A percentile compares a stretch with the other conserved stretches of the same genome.
Evolutionary conservation across 1,284 basidiomycete genomes (phyloP).

Genomic region (Puccinia sorghi): DNA sequence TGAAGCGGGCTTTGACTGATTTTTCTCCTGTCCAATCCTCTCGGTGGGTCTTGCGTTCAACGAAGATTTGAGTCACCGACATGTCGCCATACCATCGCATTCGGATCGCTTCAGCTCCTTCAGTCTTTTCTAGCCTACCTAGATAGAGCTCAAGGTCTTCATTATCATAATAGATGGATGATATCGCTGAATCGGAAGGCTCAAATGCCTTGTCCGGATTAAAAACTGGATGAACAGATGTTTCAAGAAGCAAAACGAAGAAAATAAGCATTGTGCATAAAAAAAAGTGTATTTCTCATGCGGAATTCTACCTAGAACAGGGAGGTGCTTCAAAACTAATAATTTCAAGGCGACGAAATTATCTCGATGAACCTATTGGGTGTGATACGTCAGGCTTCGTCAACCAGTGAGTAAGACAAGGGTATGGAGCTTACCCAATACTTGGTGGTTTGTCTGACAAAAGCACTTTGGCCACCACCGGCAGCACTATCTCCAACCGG

Average conservation of each 20-base stretch:
- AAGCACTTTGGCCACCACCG: slow-evolving; percentile 92
- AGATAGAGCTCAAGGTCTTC: slow-evolving; percentile 97
- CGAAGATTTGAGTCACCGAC: slow-evolving; percentile 77
- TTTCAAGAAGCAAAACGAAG: slow-evolving; percentile 37
- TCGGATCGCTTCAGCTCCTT: slow-evolving; percentile 95
- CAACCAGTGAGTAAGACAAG: not conserved
- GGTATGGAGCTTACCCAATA: slow-evolving; percentile 76
- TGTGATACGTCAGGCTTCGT: slow-evolving; percentile 1
- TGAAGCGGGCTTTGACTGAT: slow-evolving; percentile 96
- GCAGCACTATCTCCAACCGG: slow-evolving; percentile 89
- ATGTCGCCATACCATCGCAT: slow-evolving; percentile 98
- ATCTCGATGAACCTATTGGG: slow-evolving; percentile 76
- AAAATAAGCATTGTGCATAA: slow-evolving; percentile 2
- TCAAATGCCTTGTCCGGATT: slow-evolving; percentile 94
- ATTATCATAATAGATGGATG: slow-evolving; percentile 68
- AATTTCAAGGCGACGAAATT: slow-evolving; percentile 95
- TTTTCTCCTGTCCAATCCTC: slow-evolving; percentile 99
- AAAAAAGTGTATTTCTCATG: not conserved
- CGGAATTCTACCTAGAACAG: slow-evolving; percentile 72
- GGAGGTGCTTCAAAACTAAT: slow-evolving; percentile 87
- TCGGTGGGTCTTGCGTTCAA: slow-evolving; percentile 97
- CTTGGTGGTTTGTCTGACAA: slow-evolving; percentile 96
- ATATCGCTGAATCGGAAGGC: slow-evolving; percentile 74
- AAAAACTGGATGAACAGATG: slow-evolving; percentile 68
- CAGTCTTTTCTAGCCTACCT: slow-evolving; percentile 94